phyloP scores from a whole-genome alignment of 1,284 basidiomycete species.

The Anthracocystis panici-leucophaei region DNA sequence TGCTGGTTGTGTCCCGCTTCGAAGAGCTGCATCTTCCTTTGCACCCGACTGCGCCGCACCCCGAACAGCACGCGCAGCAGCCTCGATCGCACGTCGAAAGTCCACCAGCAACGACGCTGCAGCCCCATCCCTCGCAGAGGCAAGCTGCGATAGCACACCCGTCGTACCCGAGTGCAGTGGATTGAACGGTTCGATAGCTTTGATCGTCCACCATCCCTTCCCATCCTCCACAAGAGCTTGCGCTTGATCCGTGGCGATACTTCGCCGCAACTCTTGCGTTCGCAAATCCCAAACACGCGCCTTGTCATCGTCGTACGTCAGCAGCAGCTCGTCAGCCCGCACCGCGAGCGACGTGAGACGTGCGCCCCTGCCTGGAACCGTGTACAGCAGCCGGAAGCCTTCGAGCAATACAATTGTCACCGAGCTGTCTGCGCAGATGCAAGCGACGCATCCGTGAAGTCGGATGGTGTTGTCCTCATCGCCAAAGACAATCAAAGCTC shows the following conservation, averaged over 20 bases:
- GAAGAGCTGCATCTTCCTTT: conserved; percentile 6
- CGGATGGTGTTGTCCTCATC: conserved; percentile 74
- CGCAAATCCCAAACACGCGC: conserved; percentile 90
- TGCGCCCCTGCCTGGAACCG: conserved; percentile 78
- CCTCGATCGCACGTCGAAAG: conserved; percentile 61
- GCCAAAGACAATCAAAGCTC: conserved; percentile 75
- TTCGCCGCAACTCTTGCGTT: conserved; percentile 85
- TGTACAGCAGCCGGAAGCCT: conserved; percentile 76
- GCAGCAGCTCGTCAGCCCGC: conserved; percentile 78
- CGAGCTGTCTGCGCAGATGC: conserved; percentile 82
- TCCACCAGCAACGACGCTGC: conserved; percentile 57
- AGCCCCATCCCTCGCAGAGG: conserved; percentile 37
- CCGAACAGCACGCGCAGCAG: conserved; percentile 46
- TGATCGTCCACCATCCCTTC: conserved; percentile 51
- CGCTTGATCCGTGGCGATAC: conserved; percentile 81
- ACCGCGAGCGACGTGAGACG: conserved; percentile 78
- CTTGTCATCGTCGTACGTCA: conserved; percentile 81
- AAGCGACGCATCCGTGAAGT: conserved; percentile 79
- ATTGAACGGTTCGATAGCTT: conserved; percentile 34
- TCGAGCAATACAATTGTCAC: conserved; percentile 83
- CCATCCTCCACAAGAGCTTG: conserved; percentile 77
- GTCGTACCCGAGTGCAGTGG: conserved; percentile 37
- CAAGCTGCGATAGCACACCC: conserved; percentile 53
- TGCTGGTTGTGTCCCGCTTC: conserved; percentile 6
- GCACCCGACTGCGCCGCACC: conserved; percentile 8